Evolutionary conservation across 441 rosid genomes (phyloP), one percentile per base, ranked within the genome.

Genomic region (Melastoma candidum): DNA sequence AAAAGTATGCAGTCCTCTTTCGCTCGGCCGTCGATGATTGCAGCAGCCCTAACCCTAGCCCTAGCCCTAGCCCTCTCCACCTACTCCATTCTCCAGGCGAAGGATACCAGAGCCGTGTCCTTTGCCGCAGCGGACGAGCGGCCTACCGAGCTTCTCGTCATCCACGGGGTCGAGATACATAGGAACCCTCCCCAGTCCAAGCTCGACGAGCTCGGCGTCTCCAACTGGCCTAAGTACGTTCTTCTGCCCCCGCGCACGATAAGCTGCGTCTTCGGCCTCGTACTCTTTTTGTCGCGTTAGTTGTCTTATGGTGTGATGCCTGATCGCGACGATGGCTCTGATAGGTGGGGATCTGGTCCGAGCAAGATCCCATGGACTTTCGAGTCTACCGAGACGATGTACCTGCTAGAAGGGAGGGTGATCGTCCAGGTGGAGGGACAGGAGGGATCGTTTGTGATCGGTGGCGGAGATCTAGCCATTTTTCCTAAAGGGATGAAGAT

Each of bases 301-400:
- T 36, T 36, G 41, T 36, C 41, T 36, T 9, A 9, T 36, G 41
- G 8, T 4, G 41, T 36, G 41, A 36, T 36, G 6, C 41, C 41
- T 36, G 7, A 36, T 36, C 8, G 41, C 8, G 41, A 36, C 7
- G 41, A 36, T 36, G 41, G 41, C 41, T 36, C 8, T 36, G 41
- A 48, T 63, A 90, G 97, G 74, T 86, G 94, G 97, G 94, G 94
- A 63, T 84, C 90, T 58, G 82, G 87, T 69, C 90, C 94, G 11
- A 84, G 94, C 73, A 90, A 90, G 76, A 86, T 86, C 61, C 90
- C 94, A 12, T 90, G 92, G 92, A 83, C 92, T 25, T 83, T 85
- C 47, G 29, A 49, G 45, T 70, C 80, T 9, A 85, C 71, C 63
- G 96, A 85, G 82, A 88, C 85, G 7, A 81, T 89, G 69, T 88